Evolutionary conservation across 371 early-diverging fungal genomes (phyloP).

Genomic region (Lichtheimia ornata): DNA sequence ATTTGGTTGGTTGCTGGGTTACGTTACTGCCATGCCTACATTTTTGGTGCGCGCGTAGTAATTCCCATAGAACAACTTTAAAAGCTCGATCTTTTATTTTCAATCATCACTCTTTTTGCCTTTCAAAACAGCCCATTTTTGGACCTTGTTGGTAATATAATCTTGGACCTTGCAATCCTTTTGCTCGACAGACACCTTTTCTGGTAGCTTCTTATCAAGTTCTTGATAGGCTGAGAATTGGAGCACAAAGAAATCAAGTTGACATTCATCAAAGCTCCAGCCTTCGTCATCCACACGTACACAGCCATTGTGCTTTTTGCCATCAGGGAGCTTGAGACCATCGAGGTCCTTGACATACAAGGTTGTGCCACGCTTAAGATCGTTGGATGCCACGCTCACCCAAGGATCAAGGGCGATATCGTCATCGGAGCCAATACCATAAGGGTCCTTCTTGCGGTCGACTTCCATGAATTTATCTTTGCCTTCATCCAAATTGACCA

Average conservation of each 20-base stretch:
- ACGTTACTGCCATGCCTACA: too few species aligned
- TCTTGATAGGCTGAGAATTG: conserved; percentile 19
- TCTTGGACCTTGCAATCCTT: conserved; percentile 22
- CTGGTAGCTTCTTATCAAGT: conserved; percentile 17
- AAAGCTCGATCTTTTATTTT: too few species aligned
- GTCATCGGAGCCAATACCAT: conserved; percentile 19
- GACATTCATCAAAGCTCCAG: conserved; percentile 37
- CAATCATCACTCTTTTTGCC: neutral
- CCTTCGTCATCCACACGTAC: conserved; percentile 42
- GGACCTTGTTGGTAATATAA: conserved; percentile 20
- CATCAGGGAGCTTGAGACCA: conserved; percentile 30
- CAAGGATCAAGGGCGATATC: conserved; percentile 26
- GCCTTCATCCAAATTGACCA: conserved; percentile 29
- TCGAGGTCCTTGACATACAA: conserved; percentile 35
- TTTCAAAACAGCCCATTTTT: conserved; percentile 21
- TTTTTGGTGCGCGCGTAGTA: too few species aligned
- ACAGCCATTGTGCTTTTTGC: conserved; percentile 44
- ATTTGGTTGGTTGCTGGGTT: too few species aligned
- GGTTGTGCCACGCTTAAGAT: conserved; percentile 25
- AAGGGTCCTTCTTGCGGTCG: conserved; percentile 23
- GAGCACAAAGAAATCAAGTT: conserved; percentile 35
- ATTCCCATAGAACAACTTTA: too few species aligned
- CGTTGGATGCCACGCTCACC: conserved; percentile 36
- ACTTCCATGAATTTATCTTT: conserved; percentile 20
- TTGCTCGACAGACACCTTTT: conserved; percentile 15